Conservation (phyloP, 2,329 filamentous ascomycete species). For the Elsinoe arachidis region DNA sequence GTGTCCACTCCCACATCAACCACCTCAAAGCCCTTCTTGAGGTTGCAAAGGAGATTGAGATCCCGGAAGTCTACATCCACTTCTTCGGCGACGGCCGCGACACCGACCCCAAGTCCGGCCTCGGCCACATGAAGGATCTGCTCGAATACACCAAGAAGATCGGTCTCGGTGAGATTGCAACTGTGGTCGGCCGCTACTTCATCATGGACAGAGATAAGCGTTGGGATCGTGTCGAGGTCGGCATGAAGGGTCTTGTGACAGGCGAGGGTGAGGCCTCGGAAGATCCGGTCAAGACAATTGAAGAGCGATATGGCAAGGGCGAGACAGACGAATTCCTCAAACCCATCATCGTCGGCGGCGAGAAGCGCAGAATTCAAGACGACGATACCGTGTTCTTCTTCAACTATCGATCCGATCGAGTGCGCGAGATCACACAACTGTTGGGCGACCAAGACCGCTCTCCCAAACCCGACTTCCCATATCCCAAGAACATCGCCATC, state of each 20-base stretch:
- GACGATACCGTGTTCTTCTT: constrained; percentile 97
- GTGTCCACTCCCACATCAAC: constrained; percentile 92
- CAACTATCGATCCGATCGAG: constrained; percentile 99
- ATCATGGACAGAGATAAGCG: constrained; percentile 99
- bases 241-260: constrained; percentile 72
- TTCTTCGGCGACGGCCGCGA: constrained; percentile 98
- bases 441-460: constrained; percentile 88
- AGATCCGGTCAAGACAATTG: constrained; percentile 79
- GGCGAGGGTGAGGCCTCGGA: constrained; percentile 80
- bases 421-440: constrained; percentile 90
- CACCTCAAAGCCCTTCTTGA: constrained; percentile 82
- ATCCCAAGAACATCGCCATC: constrained; percentile 77
- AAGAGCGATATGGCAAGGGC: constrained; percentile 75
- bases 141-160: constrained; percentile 74
- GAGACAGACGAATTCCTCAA: constrained; percentile 98
- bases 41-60: constrained; percentile 77
- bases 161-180: constrained; percentile 78
- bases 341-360: constrained; percentile 87
- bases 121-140: constrained; percentile 79
- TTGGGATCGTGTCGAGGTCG: constrained; percentile 90
- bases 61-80: constrained; percentile 94
- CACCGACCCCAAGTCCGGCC: constrained; percentile 91
- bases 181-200: constrained; percentile 91
- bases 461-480: constrained; percentile 81
- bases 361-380: constrained; percentile 79